phyloP scores from a whole-genome alignment of 2,329 filamentous ascomycete species.

The Microdochium trichocladiopsis region DNA sequence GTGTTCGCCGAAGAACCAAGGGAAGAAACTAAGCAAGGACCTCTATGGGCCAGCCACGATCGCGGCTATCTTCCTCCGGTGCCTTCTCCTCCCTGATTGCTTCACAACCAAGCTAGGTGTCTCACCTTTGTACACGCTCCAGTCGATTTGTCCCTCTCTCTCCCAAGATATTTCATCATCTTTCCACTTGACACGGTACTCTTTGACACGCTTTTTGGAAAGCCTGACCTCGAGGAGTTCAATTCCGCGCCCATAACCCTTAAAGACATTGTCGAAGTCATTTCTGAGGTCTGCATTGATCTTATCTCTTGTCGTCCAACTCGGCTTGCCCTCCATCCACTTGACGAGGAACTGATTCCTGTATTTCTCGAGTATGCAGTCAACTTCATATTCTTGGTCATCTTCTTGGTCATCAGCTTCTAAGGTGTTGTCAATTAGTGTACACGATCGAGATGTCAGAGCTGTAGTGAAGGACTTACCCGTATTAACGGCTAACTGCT shows the following conservation, averaged over 20 bases:
- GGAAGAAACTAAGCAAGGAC: not conserved
- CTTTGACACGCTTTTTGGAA: too few relatives aligned
- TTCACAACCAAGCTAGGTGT: not conserved
- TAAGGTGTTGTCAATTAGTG: too few relatives aligned
- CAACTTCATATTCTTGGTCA: not conserved
- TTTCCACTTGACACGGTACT: too few relatives aligned
- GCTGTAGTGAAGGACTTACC: too few relatives aligned
- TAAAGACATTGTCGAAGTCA: not conserved
- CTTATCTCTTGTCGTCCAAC: not conserved
- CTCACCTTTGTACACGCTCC: not conserved
- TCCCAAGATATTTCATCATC: too few relatives aligned
- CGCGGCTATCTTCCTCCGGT: not conserved
- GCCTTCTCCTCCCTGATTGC: not conserved
- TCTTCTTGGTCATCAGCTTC: too few relatives aligned
- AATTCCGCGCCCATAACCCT: too few relatives aligned
- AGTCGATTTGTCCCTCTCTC: not conserved
- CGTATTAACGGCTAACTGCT: too few relatives aligned
- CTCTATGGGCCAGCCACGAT: too few relatives aligned
- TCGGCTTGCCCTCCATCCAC: not conserved
- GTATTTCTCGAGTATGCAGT: not conserved
- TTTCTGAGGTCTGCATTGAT: not conserved
- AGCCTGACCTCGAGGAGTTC: too few relatives aligned
- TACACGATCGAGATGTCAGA: too few relatives aligned
- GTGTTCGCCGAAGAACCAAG: not conserved
- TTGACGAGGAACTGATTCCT: not conserved